Evolutionary conservation across 192 early-diverging fungal genomes (phyloP).

Genomic region (Linnemannia zychae): DNA sequence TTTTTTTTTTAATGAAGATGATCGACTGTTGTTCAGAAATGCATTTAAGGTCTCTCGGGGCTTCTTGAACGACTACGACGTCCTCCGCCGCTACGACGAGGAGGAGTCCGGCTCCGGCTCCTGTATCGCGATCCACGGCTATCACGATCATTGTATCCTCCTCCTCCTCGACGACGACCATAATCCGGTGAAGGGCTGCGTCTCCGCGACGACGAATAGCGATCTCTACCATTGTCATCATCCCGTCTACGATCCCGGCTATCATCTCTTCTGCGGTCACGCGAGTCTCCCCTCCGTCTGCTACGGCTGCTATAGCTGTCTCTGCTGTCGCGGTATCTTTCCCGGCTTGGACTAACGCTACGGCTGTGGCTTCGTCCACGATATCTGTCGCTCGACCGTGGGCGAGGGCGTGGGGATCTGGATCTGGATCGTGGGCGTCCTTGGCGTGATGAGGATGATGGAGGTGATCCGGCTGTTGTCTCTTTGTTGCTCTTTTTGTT

Average conservation of each 20-base stretch:
- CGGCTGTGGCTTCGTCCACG: conserved; percentile 23
- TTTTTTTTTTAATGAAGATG: neutral
- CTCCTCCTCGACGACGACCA: conserved; percentile 21
- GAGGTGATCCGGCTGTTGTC: neutral
- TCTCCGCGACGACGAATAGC: neutral
- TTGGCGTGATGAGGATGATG: conserved; percentile 2
- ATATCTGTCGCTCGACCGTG: conserved; percentile 10
- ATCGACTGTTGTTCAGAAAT: neutral
- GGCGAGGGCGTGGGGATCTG: conserved; percentile 10
- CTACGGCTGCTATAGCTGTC: neutral
- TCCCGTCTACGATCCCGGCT: neutral
- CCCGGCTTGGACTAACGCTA: conserved; percentile 16
- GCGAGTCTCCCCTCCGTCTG: conserved; percentile 2
- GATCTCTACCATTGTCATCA: conserved; percentile 12
- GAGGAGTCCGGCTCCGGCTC: conserved; percentile 15
- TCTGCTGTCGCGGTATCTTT: neutral
- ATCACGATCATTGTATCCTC: neutral
- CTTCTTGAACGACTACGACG: conserved; percentile 19
- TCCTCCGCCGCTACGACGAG: neutral
- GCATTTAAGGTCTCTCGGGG: conserved; percentile 10
- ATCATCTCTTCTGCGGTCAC: conserved; percentile 11
- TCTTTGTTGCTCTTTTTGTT: neutral
- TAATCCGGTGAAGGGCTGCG: conserved; percentile 16
- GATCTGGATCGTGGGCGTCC: conserved; percentile 8
- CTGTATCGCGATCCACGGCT: conserved; percentile 10